Evolutionary conservation across 2,329 filamentous ascomycete species (phyloP).

Genomic region (Cladophialophora psammophila): DNA sequence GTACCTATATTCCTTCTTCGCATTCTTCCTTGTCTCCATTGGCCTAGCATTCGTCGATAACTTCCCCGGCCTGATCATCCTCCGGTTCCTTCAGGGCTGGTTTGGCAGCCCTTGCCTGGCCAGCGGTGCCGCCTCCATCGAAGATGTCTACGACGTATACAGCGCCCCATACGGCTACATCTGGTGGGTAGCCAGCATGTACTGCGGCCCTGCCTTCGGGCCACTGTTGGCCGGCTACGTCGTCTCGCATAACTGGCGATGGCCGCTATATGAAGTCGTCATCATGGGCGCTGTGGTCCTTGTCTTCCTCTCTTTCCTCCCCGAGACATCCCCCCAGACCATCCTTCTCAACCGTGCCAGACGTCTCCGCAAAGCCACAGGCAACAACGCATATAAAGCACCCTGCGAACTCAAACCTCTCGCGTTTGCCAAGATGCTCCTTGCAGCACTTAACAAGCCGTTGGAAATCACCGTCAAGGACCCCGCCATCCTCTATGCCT

Average conservation of each 20-base stretch:
- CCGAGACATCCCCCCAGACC: slow-evolving; percentile 67
- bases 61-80: slow-evolving; percentile 68
- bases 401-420: slow-evolving; percentile 66
- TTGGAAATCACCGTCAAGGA: slow-evolving; percentile 58
- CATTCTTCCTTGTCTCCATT: slow-evolving; percentile 73
- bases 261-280: slow-evolving; percentile 66
- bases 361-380: slow-evolving; percentile 67
- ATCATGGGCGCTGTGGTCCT: slow-evolving; percentile 66
- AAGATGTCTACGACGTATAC: slow-evolving; percentile 60
- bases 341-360: slow-evolving; percentile 68
- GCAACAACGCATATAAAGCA: slow-evolving; percentile 46
- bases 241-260: slow-evolving; percentile 65
- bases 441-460: slow-evolving; percentile 30
- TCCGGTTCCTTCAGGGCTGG: slow-evolving; percentile 70
- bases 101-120: slow-evolving; percentile 71
- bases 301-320: slow-evolving; percentile 67
- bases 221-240: slow-evolving; percentile 66
- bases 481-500: slow-evolving; percentile 68
- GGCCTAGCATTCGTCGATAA: slow-evolving; percentile 69
- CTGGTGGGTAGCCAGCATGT: slow-evolving; percentile 60
- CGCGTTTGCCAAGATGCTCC: slow-evolving; percentile 60
- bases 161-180: slow-evolving; percentile 66
- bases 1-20: slow-evolving; percentile 71
- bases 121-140: slow-evolving; percentile 58
- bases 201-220: slow-evolving; percentile 41